Conservation (phyloP, 1,284 basidiomycete species). For the Ustilago trichophora region DNA sequence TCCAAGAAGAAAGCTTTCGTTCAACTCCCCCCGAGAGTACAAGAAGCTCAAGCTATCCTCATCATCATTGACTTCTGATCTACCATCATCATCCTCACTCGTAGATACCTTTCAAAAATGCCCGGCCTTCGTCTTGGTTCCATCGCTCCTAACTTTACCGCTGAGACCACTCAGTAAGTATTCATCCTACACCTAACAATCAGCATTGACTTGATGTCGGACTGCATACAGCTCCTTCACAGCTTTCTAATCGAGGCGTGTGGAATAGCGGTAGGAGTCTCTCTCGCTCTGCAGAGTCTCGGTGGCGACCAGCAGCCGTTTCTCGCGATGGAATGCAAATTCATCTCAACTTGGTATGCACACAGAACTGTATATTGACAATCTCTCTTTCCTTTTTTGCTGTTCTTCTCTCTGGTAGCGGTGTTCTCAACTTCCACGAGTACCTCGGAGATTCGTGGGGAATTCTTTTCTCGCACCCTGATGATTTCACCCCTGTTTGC, state of each 20-base stretch:
- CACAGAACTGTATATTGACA: too few species aligned
- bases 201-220: too few species aligned
- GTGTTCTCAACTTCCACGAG: conserved; percentile 78
- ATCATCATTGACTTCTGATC: too few species aligned
- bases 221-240: too few species aligned
- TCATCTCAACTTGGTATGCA: too few species aligned
- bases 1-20: too few species aligned
- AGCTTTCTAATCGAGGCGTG: too few species aligned
- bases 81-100: conserved; percentile 5
- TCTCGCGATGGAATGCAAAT: too few species aligned
- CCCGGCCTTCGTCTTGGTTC: conserved; percentile 62
- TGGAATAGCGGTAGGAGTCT: too few species aligned
- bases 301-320: too few species aligned
- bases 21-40: too few species aligned
- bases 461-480: conserved; percentile 76
- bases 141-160: conserved; percentile 63
- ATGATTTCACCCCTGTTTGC: conserved; percentile 70
- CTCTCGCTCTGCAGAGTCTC: too few species aligned
- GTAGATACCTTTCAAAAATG: conserved; percentile 62
- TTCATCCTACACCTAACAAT: neutral
- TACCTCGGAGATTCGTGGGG: conserved; percentile 89
- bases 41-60: conserved; percentile 1
- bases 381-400: neutral
- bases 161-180: conserved; percentile 63
- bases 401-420: conserved; percentile 19